Conservation (phyloP, 177 flowering plant species). For the Viscum album region DNA sequence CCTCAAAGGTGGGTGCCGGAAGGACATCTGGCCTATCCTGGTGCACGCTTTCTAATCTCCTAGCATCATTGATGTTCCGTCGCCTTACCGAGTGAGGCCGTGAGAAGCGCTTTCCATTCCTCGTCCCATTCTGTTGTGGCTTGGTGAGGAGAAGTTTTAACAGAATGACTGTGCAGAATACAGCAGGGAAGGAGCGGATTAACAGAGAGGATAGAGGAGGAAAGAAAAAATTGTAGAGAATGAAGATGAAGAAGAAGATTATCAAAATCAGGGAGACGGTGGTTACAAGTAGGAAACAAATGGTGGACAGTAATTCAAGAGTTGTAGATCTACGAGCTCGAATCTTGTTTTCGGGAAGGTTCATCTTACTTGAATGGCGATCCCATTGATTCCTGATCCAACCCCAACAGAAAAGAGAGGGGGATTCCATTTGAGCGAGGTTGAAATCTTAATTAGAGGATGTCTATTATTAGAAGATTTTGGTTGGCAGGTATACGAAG, state of each 20-base stretch:
- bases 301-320: conserved; percentile 12
- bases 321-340: conserved; percentile 14
- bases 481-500: too few species aligned
- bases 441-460: too few species aligned
- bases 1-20: conserved; percentile 1
- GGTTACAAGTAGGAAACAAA: conserved; percentile 14
- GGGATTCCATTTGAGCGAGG: too few species aligned
- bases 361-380: conserved; percentile 30
- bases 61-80: conserved; percentile 17
- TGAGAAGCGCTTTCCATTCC: background rate
- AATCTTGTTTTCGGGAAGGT: conserved; percentile 21
- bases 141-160: conserved; percentile 12
- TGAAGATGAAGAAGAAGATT: conserved; percentile 14
- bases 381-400: too few species aligned
- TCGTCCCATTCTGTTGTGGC: background rate
- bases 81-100: conserved; percentile 19
- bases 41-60: conserved; percentile 9
- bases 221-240: conserved; percentile 25
- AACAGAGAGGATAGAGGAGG: conserved; percentile 28
- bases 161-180: conserved; percentile 17
- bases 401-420: too few species aligned
- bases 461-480: too few species aligned
- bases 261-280: conserved; percentile 25
- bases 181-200: conserved; percentile 22
- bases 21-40: conserved; percentile 9